Evolutionary conservation across 495 filamentous ascomycete genomes (phyloP).

Genomic region (Parathielavia appendiculata): DNA sequence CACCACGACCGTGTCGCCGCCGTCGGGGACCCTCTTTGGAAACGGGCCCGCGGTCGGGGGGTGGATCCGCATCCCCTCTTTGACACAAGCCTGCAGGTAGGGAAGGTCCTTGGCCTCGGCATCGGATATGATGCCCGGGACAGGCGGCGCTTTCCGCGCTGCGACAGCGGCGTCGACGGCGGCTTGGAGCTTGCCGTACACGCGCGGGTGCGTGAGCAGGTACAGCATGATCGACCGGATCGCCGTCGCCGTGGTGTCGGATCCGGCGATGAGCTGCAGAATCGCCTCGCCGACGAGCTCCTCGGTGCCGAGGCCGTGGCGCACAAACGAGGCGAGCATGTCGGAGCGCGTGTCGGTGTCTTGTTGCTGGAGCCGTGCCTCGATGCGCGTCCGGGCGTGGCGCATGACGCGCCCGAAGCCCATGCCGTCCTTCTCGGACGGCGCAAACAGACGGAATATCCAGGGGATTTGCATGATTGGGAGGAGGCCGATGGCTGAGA

Average conservation of each 20-base stretch:
- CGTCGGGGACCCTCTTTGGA: background rate
- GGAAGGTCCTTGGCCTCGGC: background rate
- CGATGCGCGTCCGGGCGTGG: background rate
- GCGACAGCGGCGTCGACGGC: background rate
- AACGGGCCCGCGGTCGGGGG: background rate
- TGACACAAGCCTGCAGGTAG: slow-evolving; percentile 1
- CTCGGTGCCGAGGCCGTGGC: background rate
- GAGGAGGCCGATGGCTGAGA: background rate
- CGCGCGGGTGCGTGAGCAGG: background rate
- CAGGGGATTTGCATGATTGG: background rate
- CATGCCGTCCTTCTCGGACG: background rate
- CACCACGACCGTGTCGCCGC: background rate
- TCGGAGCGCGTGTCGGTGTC: background rate
- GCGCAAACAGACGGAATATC: background rate
- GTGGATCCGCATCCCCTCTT: background rate
- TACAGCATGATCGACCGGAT: background rate
- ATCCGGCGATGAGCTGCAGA: background rate
- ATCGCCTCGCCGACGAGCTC: background rate
- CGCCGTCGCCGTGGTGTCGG: background rate
- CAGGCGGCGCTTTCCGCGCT: background rate
- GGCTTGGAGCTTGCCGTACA: background rate
- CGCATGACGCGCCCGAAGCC: background rate
- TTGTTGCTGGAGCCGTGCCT: background rate
- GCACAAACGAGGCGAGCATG: slow-evolving; percentile 4
- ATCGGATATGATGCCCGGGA: background rate